Evolutionary conservation across 208 protist genomes (phyloP).

Genomic region (Vickermania spadyakhi): DNA sequence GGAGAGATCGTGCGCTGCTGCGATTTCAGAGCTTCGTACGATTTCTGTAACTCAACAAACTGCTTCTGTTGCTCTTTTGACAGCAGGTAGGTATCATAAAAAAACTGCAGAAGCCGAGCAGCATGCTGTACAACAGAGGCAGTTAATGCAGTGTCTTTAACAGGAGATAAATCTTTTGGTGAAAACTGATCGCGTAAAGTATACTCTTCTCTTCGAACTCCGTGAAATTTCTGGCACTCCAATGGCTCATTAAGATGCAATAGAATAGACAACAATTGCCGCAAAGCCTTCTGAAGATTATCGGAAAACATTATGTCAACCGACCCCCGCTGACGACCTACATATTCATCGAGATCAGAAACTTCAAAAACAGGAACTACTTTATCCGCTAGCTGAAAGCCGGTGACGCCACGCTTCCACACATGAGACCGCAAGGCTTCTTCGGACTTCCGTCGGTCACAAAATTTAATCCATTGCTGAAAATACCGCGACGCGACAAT

Average conservation of each 20-base stretch:
- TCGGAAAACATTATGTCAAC: constrained; percentile 29
- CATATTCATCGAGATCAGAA: constrained; percentile 16
- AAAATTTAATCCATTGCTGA: neutral
- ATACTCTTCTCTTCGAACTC: no score
- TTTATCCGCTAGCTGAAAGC: constrained; percentile 23
- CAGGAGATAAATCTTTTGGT: constrained; percentile 26
- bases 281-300: constrained; percentile 32
- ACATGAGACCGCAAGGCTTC: neutral
- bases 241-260: neutral
- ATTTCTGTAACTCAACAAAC: no score
- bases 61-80: neutral
- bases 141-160: constrained; percentile 27
- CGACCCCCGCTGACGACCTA: constrained; percentile 6
- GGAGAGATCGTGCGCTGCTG: no score
- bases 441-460: neutral
- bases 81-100: constrained; percentile 14
- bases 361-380: constrained; percentile 30
- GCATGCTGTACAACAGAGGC: constrained; percentile 29
- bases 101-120: constrained; percentile 28
- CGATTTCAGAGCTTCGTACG: no score
- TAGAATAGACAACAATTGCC: constrained; percentile 12
- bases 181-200: neutral
- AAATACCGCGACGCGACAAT: neutral
- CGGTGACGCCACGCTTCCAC: neutral
- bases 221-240: no score